These are phyloP conservation scores for Aspergillus nomiae DNA, from an alignment of 2,329 filamentous ascomycete species.

Conservation along the genomic window DNA sequence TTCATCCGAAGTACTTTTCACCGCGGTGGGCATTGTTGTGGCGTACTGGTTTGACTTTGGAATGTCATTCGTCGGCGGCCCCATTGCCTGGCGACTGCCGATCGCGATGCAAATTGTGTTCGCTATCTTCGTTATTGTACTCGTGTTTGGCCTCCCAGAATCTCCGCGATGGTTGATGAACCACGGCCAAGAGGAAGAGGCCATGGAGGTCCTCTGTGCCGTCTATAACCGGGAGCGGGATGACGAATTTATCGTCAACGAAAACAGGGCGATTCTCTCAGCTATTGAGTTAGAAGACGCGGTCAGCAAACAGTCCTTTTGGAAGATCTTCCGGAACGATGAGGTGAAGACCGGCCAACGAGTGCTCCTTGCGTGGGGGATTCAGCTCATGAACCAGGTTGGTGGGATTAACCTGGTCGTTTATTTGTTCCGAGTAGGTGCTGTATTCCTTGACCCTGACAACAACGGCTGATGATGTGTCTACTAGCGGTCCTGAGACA, in stretches of 20 bases:
- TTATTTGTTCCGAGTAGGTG: neutral
- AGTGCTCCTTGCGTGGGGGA: constrained; percentile 50
- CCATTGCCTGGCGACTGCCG: neutral
- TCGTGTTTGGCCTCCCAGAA: neutral
- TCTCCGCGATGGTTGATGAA: neutral
- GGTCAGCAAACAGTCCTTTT: constrained; percentile 24
- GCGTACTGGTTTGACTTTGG: neutral
- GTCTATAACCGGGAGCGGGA: neutral
- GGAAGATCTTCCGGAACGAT: constrained; percentile 44
- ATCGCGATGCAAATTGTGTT: neutral
- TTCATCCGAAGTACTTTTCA: neutral
- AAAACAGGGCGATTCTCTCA: neutral
- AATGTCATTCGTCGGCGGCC: neutral
- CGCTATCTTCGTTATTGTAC: neutral
- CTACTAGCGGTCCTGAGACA: neutral
- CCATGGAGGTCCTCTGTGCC: neutral
- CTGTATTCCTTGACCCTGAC: neutral
- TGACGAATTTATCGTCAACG: neutral
- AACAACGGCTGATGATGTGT: neutral
- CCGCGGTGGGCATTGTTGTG: neutral
- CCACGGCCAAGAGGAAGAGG: neutral
- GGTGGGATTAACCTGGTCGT: neutral
- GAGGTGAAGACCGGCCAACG: constrained; percentile 46
- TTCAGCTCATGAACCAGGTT: constrained; percentile 28
- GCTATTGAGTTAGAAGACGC: neutral